Evolutionary conservation across 106 monocot genomes (phyloP).

Genomic region (Xerophyta viscosa): DNA sequence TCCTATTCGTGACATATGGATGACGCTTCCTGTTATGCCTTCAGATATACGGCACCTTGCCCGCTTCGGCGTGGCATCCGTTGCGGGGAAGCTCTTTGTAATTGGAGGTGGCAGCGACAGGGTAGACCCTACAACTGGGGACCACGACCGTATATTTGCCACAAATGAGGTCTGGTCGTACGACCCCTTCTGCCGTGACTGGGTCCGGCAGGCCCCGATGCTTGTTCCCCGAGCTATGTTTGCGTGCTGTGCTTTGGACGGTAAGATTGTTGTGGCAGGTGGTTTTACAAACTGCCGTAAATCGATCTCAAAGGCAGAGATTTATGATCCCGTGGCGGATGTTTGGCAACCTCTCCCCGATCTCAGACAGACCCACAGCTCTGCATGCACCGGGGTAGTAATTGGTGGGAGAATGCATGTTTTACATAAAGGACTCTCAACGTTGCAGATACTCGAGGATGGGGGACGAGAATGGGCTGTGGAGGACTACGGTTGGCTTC

Average conservation of each 20-base stretch:
- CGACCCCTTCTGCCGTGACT: slow-evolving; percentile 44
- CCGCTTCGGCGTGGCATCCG: slow-evolving; percentile 75
- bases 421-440: slow-evolving; percentile 78
- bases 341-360: slow-evolving; percentile 71
- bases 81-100: slow-evolving; percentile 79
- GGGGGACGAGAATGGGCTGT: slow-evolving; percentile 42
- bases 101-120: slow-evolving; percentile 85
- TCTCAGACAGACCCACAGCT: slow-evolving; percentile 63
- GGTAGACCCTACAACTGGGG: slow-evolving; percentile 83
- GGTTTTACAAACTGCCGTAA: slow-evolving; percentile 86
- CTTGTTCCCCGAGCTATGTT: slow-evolving; percentile 86
- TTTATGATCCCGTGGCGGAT: slow-evolving; percentile 69
- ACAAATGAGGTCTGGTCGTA: slow-evolving; percentile 92
- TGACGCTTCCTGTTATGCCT: slow-evolving; percentile 80
- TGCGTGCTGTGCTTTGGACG: slow-evolving; percentile 75
- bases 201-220: slow-evolving; percentile 57
- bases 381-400: slow-evolving; percentile 74
- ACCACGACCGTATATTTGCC: slow-evolving; percentile 84
- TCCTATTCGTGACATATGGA: slow-evolving; percentile 63
- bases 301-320: slow-evolving; percentile 73
- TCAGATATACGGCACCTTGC: slow-evolving; percentile 81
- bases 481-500: slow-evolving; percentile 72
- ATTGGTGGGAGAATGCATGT: slow-evolving; percentile 80
- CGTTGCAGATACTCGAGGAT: slow-evolving; percentile 72
- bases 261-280: slow-evolving; percentile 81